Base-by-base conservation (phyloP, 345 rosid genomes). In the Murraya koenigii region DNA sequence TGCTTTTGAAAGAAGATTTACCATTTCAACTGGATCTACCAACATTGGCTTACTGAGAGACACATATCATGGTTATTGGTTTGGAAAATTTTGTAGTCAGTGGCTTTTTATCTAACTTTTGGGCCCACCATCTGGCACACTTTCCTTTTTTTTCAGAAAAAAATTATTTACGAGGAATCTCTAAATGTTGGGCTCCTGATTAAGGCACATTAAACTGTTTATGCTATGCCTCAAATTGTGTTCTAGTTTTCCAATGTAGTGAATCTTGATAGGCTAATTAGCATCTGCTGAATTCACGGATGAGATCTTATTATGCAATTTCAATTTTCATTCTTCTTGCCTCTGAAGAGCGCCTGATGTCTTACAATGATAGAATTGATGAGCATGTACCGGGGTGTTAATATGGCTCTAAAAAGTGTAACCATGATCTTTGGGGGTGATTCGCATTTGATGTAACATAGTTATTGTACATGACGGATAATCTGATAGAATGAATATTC, bases 1-100 rank as follows among this genome's bases (percentile, higher is more conserved):
- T n/a, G 14, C 25, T 73, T 71, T 66, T 64, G 62, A n/a, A 41
- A 58, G 68, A 39, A 30, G 75, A 61, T 49, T 52, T 80, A 36
- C 20, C 49, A 13, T 72, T 60, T 38, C 60, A 44, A 1, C 60
- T 44, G 6, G n/a, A 11, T 74, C 49, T 20, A 33, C 66, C 8
- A 55, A 67, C 3, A 26, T 66, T 19, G 35, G 65, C 74, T 68
- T 68, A 61, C 49, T 9, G 1, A 11, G 61, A 64, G 30, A 28
- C 28, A 47, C 59, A 47, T 5, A 74, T 28, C 71, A 64, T n/a
- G 52, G 23, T 56, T 61, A 8, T 39, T 38, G 56, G 14, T 66
- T 23, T 52, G 8, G 22, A 36, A 56, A 72, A 58, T n/a, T 65
- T 35, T 17, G 2, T 14, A 10, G 60, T 23, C 22, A 11, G 11